Evolutionary conservation across 371 early-diverging fungal species (phyloP).

Genomic region (Syncephalastrum sp.): DNA sequence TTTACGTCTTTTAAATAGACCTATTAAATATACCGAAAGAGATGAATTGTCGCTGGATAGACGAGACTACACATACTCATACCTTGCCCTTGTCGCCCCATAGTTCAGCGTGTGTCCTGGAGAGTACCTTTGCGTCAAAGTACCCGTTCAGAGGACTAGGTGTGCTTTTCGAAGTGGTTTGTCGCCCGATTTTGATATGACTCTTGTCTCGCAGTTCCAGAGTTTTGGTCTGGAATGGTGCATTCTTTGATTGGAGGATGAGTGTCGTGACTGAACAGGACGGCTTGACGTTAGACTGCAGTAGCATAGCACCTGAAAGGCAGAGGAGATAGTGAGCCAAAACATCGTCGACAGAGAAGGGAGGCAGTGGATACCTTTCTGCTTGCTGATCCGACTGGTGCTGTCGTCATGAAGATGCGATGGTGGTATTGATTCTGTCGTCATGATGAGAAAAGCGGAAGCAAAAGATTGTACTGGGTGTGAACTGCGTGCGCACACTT

Average conservation of each 20-base stretch:
- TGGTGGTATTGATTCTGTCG: slow-evolving; percentile 1
- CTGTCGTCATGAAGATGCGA: not conserved
- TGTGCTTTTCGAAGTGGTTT: slow-evolving; percentile 63
- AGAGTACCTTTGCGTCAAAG: slow-evolving; percentile 87
- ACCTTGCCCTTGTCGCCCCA: slow-evolving; percentile 73
- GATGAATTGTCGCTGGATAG: not conserved
- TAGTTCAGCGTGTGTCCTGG: slow-evolving; percentile 82
- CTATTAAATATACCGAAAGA: slow-evolving; percentile 21
- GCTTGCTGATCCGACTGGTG: not conserved
- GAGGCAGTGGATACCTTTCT: not conserved
- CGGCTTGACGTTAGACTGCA: slow-evolving; percentile 6
- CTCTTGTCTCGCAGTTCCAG: slow-evolving; percentile 58
- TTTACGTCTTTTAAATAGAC: slow-evolving; percentile 77
- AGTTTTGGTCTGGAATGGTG: slow-evolving; percentile 61
- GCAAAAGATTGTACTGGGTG: not conserved
- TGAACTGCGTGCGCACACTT: not conserved
- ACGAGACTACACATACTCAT: slow-evolving; percentile 7
- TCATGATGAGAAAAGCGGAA: not conserved
- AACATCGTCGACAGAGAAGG: not conserved
- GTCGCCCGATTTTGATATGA: slow-evolving; percentile 72
- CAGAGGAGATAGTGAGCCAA: no score
- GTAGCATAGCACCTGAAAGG: not conserved
- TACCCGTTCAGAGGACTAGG: slow-evolving; percentile 75
- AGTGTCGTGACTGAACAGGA: slow-evolving; percentile 24
- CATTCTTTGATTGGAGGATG: slow-evolving; percentile 62